phyloP scores from a whole-genome alignment of 176 grass and related monocot genomes.

The Alopecurus myosuroides region DNA sequence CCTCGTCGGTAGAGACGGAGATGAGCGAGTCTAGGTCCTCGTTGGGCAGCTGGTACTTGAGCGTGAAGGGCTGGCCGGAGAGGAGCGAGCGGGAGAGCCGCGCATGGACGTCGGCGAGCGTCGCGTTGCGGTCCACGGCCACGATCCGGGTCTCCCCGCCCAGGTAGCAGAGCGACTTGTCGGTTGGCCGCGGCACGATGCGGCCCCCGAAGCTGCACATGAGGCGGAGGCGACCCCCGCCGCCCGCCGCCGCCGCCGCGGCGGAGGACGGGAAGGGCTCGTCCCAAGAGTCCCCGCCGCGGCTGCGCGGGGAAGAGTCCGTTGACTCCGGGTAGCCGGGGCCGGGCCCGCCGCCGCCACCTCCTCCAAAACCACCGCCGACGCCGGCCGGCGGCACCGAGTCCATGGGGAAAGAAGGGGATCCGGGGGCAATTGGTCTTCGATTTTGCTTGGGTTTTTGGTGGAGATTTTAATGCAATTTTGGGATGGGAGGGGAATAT shows the following conservation, averaged over 20 bases:
- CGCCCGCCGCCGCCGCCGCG: neutral
- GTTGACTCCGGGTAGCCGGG: slow-evolving; percentile 77
- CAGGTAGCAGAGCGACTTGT: slow-evolving; percentile 89
- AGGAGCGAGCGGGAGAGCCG: slow-evolving; percentile 81
- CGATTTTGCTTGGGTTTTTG: slow-evolving; percentile 19
- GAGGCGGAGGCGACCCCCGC: slow-evolving; percentile 56
- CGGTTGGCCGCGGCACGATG: slow-evolving; percentile 87
- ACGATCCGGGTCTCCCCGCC: slow-evolving; percentile 94
- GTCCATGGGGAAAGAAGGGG: slow-evolving; percentile 44
- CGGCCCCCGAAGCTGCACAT: slow-evolving; percentile 99
- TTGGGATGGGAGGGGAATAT: neutral
- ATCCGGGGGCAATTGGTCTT: neutral
- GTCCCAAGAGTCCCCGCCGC: slow-evolving; percentile 97
- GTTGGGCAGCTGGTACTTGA: slow-evolving; percentile 99
- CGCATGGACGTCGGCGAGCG: slow-evolving; percentile 71
- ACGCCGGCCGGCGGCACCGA: slow-evolving; percentile 31
- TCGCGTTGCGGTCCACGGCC: slow-evolving; percentile 63
- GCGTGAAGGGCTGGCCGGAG: slow-evolving; percentile 59
- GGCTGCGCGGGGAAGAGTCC: slow-evolving; percentile 87
- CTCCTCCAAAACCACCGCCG: neutral
- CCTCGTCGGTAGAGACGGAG: slow-evolving; percentile 93
- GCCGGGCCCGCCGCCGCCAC: slow-evolving; percentile 21
- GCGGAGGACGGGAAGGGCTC: slow-evolving; percentile 64
- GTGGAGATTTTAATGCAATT: slow-evolving; percentile 16
- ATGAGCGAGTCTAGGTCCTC: slow-evolving; percentile 96